Conservation (phyloP, 441 rosid species). For the Eutrema salsugineum region DNA sequence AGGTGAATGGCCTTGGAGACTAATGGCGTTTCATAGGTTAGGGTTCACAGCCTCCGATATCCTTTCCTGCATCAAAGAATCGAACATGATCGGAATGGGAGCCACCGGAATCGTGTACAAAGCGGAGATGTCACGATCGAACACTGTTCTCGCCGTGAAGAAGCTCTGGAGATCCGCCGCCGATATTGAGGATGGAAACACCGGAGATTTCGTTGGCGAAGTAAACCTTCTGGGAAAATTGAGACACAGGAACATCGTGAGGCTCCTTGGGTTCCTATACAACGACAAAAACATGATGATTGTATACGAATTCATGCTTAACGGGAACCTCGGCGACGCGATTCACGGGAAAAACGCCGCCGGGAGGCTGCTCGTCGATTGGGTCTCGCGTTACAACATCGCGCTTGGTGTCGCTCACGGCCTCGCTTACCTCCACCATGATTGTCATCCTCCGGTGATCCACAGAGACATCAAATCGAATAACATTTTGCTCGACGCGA, state of each 20-base stretch:
- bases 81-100: constrained; percentile 82
- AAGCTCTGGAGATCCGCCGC: constrained; percentile 75
- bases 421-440: constrained; percentile 63
- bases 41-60: constrained; percentile 68
- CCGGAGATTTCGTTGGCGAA: constrained; percentile 51
- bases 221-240: constrained; percentile 54
- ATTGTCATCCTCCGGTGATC: constrained; percentile 57
- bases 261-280: constrained; percentile 48
- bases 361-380: constrained; percentile 49
- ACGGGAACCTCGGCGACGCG: constrained; percentile 59
- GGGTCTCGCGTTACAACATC: constrained; percentile 58
- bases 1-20: constrained; percentile 88
- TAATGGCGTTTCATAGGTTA: constrained; percentile 85
- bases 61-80: constrained; percentile 60
- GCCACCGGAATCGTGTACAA: constrained; percentile 79
- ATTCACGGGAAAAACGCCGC: constrained; percentile 53
- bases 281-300: constrained; percentile 52
- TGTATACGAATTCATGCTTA: constrained; percentile 56
- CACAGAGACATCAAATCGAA: constrained; percentile 61
- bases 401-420: constrained; percentile 61
- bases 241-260: constrained; percentile 61
- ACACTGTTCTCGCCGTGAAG: constrained; percentile 67
- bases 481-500: constrained; percentile 51
- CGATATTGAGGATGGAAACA: constrained; percentile 53
- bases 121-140: constrained; percentile 56